Base-by-base conservation (phyloP, 2,329 filamentous ascomycete genomes). In the Calonectria fujianensis region DNA sequence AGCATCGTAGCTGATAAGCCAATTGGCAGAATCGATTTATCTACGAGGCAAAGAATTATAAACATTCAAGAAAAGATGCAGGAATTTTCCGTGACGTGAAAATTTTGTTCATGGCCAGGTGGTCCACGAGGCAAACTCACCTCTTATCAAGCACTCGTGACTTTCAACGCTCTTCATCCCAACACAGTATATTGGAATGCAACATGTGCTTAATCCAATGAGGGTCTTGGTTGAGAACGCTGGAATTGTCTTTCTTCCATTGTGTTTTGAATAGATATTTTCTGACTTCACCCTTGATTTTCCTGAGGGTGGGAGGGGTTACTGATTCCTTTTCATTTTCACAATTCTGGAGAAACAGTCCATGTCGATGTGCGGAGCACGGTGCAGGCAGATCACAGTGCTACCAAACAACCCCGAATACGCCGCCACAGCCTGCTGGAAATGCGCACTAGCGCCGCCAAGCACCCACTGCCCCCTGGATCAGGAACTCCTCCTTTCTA, bases 401-500 rank as follows among this genome's bases (percentile, higher is more conserved):
- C 50, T 32, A 13, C 51, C 50, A n/a, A 59, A 24, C 24, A 68
- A 48, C 54, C 64, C 63, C 52, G 27, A 63, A 63, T 66, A 48
- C 63, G 51, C 54, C 76, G 78, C 79, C 71, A 57, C 37, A 52
- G 65, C 45, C 63, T 37, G 51, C 41, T 51, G 61, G 52, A 75
- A 70, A 75, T 35, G 16, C 41, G 27, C 39, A 13, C 61, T 65
- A 65, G 61, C 41, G 61, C 61, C 29, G 61, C 39, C 27, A 65
- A 48, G 39, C 39, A 65, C 41, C 61, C 41, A 29, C 41, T 39
- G 16, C 61, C 16, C 39, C 79, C 78, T 75, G 72, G 75, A 68
- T 69, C 69, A 75, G 63, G 64, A 76, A 76, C 78, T 76, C 31
- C 69, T 65, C 73, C 69, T 48, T 29, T 76, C 74, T 57, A 59